Conservation (phyloP, 164 flowering plant species). For the Hamamelis virginiana region DNA sequence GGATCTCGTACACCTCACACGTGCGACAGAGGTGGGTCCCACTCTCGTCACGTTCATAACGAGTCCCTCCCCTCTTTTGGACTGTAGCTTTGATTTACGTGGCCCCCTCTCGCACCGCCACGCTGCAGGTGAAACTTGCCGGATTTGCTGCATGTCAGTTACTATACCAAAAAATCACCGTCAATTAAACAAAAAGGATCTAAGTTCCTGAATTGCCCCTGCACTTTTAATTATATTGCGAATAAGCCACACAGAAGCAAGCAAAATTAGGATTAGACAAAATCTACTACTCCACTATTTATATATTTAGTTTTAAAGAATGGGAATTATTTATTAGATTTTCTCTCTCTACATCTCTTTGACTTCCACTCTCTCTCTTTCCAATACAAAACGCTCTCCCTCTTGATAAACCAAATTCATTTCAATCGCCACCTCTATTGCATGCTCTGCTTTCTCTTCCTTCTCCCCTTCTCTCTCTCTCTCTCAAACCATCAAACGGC, state of each 20-base stretch:
- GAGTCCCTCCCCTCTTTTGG: not conserved
- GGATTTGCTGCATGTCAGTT: constrained; percentile 11
- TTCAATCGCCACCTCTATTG: constrained; percentile 22
- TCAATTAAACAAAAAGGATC: too few relatives aligned
- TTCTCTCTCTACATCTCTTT: constrained; percentile 6
- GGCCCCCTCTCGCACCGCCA: not conserved
- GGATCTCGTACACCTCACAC: not conserved
- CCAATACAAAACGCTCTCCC: not conserved
- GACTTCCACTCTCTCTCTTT: constrained; percentile 3
- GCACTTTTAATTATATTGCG: too few relatives aligned
- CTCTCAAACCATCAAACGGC: not conserved
- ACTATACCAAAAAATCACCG: not conserved
- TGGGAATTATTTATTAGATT: not conserved
- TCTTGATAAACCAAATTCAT: not conserved
- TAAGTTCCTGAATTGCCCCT: too few relatives aligned
- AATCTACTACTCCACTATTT: too few relatives aligned
- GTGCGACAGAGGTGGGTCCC: constrained; percentile 12
- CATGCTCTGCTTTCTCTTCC: constrained; percentile 18
- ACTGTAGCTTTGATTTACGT: constrained; percentile 1
- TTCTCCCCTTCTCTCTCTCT: constrained; percentile 5
- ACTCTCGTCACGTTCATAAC: constrained; percentile 6
- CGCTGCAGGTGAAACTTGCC: constrained; percentile 6
- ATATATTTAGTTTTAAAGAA: too few relatives aligned
- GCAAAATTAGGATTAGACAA: too few relatives aligned
- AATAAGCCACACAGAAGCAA: too few relatives aligned